Percentiles rank a stretch among this genome's conserved stretches.
Evolutionary conservation across 805 yeast genomes (phyloP).

Genomic region (Yamadazyma phyllophila): DNA sequence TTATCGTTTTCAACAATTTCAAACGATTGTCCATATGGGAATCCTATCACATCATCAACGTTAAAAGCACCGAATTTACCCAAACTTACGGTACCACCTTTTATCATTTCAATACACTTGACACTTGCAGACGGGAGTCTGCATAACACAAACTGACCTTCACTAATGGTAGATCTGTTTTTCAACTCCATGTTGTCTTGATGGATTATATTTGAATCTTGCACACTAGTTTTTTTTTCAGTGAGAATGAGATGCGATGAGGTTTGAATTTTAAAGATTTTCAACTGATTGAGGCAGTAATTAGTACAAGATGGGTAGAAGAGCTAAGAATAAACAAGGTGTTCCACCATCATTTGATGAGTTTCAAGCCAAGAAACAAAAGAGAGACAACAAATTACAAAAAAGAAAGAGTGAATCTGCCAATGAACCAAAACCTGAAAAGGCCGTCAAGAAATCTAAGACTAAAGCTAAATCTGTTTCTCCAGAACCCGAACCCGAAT

Average conservation of each 20-base stretch:
- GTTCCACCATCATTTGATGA: conserved; percentile 89
- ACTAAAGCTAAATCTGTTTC: conserved; percentile 38
- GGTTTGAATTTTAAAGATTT: background rate
- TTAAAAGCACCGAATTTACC: conserved; percentile 92
- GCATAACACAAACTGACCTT: conserved; percentile 58
- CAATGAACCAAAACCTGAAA: conserved; percentile 1
- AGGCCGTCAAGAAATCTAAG: conserved; percentile 18
- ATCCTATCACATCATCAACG: conserved; percentile 74
- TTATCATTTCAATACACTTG: conserved; percentile 66
- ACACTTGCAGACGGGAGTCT: conserved; percentile 79
- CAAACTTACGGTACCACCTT: conserved; percentile 60
- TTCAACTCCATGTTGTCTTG: background rate
- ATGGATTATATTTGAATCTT: conserved; percentile 2
- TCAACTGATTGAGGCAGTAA: too few relatives aligned
- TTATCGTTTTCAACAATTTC: conserved; percentile 64
- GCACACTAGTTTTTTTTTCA: conserved; percentile 7
- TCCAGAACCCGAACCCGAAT: conserved; percentile 63
- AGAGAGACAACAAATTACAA: conserved; percentile 35
- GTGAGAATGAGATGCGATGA: conserved; percentile 10
- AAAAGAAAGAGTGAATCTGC: conserved; percentile 20
- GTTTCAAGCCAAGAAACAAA: conserved; percentile 47
- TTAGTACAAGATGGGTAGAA: conserved; percentile 71
- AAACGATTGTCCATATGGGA: conserved; percentile 83
- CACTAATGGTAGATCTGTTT: conserved; percentile 33
- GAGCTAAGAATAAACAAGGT: conserved; percentile 89